Percentiles rank a stretch among this genome's conserved stretches.
Evolutionary conservation across 2,329 filamentous ascomycete species (phyloP).

Genomic region (Atkinsonella hypoxylon): DNA sequence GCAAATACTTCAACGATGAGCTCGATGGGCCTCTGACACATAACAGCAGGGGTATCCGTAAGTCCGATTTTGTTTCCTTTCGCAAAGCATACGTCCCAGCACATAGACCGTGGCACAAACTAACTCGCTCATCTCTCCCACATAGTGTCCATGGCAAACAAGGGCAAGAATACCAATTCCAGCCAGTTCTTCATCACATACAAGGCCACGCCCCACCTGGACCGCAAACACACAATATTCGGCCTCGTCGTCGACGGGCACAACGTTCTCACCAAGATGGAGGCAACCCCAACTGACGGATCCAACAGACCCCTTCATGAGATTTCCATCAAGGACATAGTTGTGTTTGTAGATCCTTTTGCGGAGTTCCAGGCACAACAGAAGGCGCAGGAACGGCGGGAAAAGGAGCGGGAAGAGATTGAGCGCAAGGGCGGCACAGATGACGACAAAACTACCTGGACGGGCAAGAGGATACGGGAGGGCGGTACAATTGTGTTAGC

Average conservation of each 20-base stretch:
- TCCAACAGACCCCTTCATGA: conserved; percentile 64
- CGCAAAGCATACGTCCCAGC: too few relatives aligned
- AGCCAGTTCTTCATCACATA: conserved; percentile 94
- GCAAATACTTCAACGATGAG: conserved; percentile 88
- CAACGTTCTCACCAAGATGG: conserved; percentile 62
- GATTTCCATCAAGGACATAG: conserved; percentile 69
- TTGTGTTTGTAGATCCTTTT: conserved; percentile 88
- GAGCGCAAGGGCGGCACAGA: conserved; percentile 59
- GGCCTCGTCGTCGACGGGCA: conserved; percentile 69
- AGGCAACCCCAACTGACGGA: conserved; percentile 64
- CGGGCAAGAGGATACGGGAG: conserved; percentile 73
- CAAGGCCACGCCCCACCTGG: conserved; percentile 69
- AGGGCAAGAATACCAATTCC: conserved; percentile 95
- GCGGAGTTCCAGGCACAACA: conserved; percentile 79
- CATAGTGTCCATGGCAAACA: conserved; percentile 79
- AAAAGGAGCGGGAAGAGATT: conserved; percentile 49
- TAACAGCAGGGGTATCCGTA: conserved; percentile 56
- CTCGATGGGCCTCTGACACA: conserved; percentile 85
- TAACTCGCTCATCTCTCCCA: background rate
- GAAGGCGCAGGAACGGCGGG: conserved; percentile 46
- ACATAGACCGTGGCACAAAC: background rate
- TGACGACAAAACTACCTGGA: conserved; percentile 90
- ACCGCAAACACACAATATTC: conserved; percentile 96
- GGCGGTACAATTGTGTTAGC: conserved; percentile 45
- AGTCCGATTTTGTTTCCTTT: conserved; percentile 6